Base-by-base conservation (phyloP, 1,284 basidiomycete species). In the Cutaneotrichosporon daszewskae region DNA sequence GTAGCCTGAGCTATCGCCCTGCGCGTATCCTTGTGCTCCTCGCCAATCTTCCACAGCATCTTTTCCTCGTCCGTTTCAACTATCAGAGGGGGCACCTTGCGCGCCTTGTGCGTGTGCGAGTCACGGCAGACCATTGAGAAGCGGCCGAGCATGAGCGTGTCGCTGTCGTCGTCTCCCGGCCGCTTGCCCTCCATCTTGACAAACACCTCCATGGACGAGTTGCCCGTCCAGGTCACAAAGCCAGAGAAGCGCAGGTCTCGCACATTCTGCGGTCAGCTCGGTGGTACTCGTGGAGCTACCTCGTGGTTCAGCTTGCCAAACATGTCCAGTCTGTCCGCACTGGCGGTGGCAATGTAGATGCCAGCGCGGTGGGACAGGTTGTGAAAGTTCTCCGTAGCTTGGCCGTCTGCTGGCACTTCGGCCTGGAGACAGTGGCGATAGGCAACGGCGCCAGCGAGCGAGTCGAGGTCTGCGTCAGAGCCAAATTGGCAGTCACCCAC, bases 91-190 rank as follows among this genome's bases (percentile, higher is more conserved):
- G 84, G 83, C n/a, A 88, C 79, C 12, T 75, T 68, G 27, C 76
- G 74, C 1, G 85, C 80, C 45, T 76, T 77, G 55, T 82, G 79
- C 1, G 83, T 85, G 32, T 68, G 67, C 2, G 82, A 77, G 60
- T 87, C 82, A 50, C 85, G 74, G 60, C 84, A 86, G 5, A 88
- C 85, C 86, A 88, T 88, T 0, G 82, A 82, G 69, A 88, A 84
- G 12, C 82, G 75, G 20, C 82, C 82, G 16, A 64, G 47, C 58
- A 55, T 50, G 25, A 58, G 40, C 47, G 73, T 53, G 59, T 83
- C 84, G 82, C 41, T 85, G 53, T 80, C 73, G 5, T 43, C 38
- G 5, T 69, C 67, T 71, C 23, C 72, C 67, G 22, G 62, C 59
- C 27, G 74, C 72, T 28, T 83, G 60, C 16, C 80, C 60, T 87